These are phyloP conservation scores for Aspergillus aculeatinus DNA, from an alignment of 2,329 filamentous ascomycete species.

Conservation along the genomic window DNA sequence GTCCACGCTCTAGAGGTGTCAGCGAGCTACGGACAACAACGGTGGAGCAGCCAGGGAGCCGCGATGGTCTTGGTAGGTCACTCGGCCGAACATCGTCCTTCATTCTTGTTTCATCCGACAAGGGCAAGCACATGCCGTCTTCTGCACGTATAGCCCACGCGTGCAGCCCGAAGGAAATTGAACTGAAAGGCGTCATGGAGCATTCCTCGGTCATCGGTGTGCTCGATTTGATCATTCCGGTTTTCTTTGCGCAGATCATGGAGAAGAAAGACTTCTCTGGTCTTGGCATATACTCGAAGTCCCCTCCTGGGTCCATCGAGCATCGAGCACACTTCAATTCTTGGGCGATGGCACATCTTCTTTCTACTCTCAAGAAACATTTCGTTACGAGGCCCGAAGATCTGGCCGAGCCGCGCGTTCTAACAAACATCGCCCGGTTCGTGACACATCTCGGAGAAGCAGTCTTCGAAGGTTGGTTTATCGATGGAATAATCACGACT, in stretches of 20 bases:
- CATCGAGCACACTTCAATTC: constrained; percentile 96
- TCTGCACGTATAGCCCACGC: constrained; percentile 63
- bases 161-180: constrained; percentile 58
- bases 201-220: constrained; percentile 73
- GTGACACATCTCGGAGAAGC: constrained; percentile 80
- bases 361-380: constrained; percentile 67
- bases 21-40: constrained; percentile 75
- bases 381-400: constrained; percentile 70
- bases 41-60: constrained; percentile 51
- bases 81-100: constrained; percentile 86
- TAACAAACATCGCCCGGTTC: constrained; percentile 84
- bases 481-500: constrained; percentile 78
- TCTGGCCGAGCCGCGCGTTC: constrained; percentile 74
- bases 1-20: constrained; percentile 64
- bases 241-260: constrained; percentile 84
- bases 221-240: constrained; percentile 71
- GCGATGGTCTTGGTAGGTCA: constrained; percentile 55
- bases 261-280: constrained; percentile 87
- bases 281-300: constrained; percentile 79
- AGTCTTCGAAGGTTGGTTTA: constrained; percentile 94
- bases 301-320: constrained; percentile 88
- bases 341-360: constrained; percentile 73
- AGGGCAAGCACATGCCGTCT: constrained; percentile 57
- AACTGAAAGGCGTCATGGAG: constrained; percentile 52
- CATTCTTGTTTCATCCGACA: constrained; percentile 75